Conservation (phyloP, 2,329 filamentous ascomycete genomes). For the Botryotinia calthae region DNA sequence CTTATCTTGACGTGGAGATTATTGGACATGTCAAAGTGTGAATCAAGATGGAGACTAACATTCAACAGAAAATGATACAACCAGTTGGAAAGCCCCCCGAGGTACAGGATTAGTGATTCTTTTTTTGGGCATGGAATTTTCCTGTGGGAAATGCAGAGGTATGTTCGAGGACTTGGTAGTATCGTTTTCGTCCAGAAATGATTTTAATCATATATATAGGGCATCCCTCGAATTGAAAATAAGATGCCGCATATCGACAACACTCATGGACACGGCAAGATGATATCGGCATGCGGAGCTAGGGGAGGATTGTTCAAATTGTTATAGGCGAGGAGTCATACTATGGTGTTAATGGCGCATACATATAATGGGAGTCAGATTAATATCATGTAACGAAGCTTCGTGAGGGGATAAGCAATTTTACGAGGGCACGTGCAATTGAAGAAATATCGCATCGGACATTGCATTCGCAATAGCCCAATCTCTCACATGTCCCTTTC, state of each 20-base stretch:
- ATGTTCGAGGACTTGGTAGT: neutral
- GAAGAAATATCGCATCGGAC: neutral
- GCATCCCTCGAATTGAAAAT: neutral
- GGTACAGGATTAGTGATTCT: constrained; percentile 46
- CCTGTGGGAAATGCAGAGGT: neutral
- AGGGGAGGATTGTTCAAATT: neutral
- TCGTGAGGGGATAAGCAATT: neutral
- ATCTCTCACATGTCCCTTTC: neutral
- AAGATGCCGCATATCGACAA: neutral
- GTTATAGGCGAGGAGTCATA: neutral
- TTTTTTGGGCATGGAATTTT: neutral
- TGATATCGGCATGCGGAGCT: neutral
- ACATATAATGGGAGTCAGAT: neutral
- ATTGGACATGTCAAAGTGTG: neutral
- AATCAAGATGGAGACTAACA: constrained; percentile 17
- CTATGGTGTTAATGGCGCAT: constrained; percentile 9
- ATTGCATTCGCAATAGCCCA: neutral
- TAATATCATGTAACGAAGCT: neutral
- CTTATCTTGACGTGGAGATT: neutral
- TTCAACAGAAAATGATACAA: constrained; percentile 61
- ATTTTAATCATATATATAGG: neutral
- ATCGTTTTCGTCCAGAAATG: neutral
- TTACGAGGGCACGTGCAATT: neutral
- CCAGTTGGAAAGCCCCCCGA: constrained; percentile 65
- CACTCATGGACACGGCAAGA: neutral